These are phyloP conservation scores for Rubroboletus pulcherrimus DNA, from an alignment of 768 basidiomycete genomes.

Conservation along the genomic window DNA sequence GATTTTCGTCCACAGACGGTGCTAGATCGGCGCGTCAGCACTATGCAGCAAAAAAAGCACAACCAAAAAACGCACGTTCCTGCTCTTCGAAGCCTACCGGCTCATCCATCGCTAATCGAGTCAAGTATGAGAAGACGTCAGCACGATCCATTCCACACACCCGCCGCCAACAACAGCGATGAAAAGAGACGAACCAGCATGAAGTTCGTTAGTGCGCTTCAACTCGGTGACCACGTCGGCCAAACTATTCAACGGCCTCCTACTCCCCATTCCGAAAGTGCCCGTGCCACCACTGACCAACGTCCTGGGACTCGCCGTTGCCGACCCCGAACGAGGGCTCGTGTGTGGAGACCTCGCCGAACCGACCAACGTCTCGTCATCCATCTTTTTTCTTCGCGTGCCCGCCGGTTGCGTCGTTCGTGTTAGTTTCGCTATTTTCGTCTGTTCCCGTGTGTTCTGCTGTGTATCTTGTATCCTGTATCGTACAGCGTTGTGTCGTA, in stretches of 20 bases:
- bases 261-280: conserved; percentile 20
- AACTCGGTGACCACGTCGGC: conserved; percentile 44
- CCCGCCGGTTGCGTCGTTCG: not conserved
- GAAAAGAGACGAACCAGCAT: conserved; percentile 27
- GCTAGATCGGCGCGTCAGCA: conserved; percentile 11
- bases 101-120: conserved; percentile 24
- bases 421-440: not conserved
- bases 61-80: conserved; percentile 25
- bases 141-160: not conserved
- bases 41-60: not conserved
- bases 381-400: conserved; percentile 10
- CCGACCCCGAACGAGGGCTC: conserved; percentile 20
- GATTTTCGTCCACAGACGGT: conserved; percentile 45
- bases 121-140: not conserved
- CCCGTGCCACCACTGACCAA: conserved; percentile 1
- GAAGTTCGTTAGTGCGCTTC: conserved; percentile 34
- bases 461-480: not conserved
- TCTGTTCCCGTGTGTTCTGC: not conserved
- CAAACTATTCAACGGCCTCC: conserved; percentile 38
- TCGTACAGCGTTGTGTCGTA: not conserved
- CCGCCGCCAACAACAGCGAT: not conserved
- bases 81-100: conserved; percentile 37
- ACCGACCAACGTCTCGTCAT: conserved; percentile 24
- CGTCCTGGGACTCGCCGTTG: conserved; percentile 12
- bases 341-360: conserved; percentile 19